phyloP scores from a whole-genome alignment of 306 rosid genomes.

The Chamaecrista fasciculata region DNA sequence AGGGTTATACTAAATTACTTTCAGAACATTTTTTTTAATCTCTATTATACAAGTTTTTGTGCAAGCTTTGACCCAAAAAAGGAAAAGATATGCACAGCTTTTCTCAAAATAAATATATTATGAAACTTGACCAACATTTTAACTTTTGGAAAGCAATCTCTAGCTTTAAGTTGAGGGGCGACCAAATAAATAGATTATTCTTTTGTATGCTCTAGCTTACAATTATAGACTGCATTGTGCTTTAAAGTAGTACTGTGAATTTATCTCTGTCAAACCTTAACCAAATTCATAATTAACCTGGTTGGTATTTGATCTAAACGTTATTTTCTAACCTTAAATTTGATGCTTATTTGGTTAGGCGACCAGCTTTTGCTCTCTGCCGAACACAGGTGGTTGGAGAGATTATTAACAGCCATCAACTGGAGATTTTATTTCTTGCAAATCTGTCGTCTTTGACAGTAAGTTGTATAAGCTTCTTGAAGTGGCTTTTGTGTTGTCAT shows the following conservation, averaged over 20 bases:
- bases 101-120: no score
- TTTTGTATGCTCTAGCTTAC: no score
- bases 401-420: constrained; percentile 34
- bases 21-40: no score
- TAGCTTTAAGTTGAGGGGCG: background rate
- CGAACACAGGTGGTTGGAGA: constrained; percentile 31
- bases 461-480: constrained; percentile 23
- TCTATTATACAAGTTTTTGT: no score
- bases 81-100: no score
- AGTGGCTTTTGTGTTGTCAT: constrained; percentile 17
- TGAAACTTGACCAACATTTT: no score
- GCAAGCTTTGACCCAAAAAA: no score
- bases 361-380: constrained; percentile 44
- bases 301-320: constrained; percentile 14
- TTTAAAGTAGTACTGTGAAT: background rate
- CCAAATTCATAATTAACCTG: background rate
- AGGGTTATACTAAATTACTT: no score
- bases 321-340: background rate
- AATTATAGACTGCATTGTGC: no score
- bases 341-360: constrained; percentile 32
- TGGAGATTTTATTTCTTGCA: constrained; percentile 60
- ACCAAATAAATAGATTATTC: no score
- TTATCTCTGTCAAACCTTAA: constrained; percentile 14
- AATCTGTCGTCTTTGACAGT: constrained; percentile 57
- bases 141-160: no score